Percentiles rank a stretch among this genome's conserved stretches.
phyloP scores from a whole-genome alignment of 192 early-diverging fungal genomes.

The Haplosporangium gracile region DNA sequence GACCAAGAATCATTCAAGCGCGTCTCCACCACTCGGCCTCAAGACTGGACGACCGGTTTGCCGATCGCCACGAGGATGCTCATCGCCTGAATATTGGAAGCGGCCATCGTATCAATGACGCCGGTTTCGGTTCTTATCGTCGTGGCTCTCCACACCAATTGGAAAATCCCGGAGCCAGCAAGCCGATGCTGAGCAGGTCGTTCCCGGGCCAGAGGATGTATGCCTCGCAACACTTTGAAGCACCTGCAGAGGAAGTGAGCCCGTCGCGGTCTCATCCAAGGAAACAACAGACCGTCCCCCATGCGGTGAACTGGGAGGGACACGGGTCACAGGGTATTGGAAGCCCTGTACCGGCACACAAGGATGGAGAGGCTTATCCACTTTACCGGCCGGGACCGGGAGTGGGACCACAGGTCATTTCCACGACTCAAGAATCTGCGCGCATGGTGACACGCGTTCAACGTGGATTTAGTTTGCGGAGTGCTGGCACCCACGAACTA shows the following conservation, averaged over 20 bases:
- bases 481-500: slow-evolving; percentile 1
- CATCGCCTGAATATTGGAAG: slow-evolving; percentile 9
- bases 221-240: background rate
- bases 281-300: background rate
- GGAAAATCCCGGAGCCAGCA: background rate
- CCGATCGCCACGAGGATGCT: background rate
- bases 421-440: background rate
- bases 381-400: background rate
- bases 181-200: slow-evolving; percentile 7
- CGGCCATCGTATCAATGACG: background rate
- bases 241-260: background rate
- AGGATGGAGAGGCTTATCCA: background rate
- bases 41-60: background rate
- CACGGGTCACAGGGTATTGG: background rate
- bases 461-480: background rate
- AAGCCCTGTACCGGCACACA: background rate
- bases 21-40: background rate
- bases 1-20: background rate
- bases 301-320: background rate
- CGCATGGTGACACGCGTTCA: background rate
- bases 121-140: slow-evolving; percentile 5
- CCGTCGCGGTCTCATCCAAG: background rate
- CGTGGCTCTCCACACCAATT: background rate
- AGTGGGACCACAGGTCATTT: background rate
- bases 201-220: slow-evolving; percentile 15